These are phyloP conservation scores for Cercospora zeae-maydis DNA, from an alignment of 2,329 filamentous ascomycete genomes.

Conservation along the genomic window DNA sequence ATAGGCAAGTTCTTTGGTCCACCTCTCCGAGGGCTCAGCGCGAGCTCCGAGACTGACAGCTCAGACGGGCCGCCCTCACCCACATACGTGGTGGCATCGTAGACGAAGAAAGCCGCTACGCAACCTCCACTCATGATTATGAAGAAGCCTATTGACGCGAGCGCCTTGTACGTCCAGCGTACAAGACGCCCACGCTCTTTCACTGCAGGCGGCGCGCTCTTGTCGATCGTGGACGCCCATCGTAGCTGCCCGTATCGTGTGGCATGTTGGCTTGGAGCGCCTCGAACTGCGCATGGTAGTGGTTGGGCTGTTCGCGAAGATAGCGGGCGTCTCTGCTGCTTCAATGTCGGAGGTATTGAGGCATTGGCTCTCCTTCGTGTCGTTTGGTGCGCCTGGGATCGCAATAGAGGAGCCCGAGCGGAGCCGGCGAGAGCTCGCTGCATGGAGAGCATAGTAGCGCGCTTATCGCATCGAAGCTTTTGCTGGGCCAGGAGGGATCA, in stretches of 20 bases:
- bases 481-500: conserved; percentile 1
- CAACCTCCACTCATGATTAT: conserved; percentile 65
- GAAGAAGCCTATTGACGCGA: conserved; percentile 71
- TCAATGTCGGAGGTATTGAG: conserved; percentile 4
- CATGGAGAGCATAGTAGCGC: conserved; percentile 21
- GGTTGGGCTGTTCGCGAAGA: conserved; percentile 10
- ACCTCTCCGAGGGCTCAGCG: conserved; percentile 74
- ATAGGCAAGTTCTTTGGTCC: conserved; percentile 96
- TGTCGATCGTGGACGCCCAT: conserved; percentile 20
- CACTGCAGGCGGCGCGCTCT: conserved; percentile 1
- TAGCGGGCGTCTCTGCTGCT: conserved; percentile 11
- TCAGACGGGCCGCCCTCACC: conserved; percentile 65
- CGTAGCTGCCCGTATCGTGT: conserved; percentile 19
- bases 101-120: conserved; percentile 82
- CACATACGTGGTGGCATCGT: conserved; percentile 87
- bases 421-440: conserved; percentile 24
- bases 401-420: conserved; percentile 17
- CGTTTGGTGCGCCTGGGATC: conserved; percentile 7
- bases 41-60: conserved; percentile 77
- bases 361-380: conserved; percentile 12
- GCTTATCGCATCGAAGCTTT: conserved; percentile 25
- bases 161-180: conserved; percentile 63
- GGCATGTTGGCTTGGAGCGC: conserved; percentile 13
- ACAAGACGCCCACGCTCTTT: conserved; percentile 34
- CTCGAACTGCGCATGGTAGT: conserved; percentile 19